Evolutionary conservation across 345 rosid genomes (phyloP).

Genomic region (Eutrema yunnanense): DNA sequence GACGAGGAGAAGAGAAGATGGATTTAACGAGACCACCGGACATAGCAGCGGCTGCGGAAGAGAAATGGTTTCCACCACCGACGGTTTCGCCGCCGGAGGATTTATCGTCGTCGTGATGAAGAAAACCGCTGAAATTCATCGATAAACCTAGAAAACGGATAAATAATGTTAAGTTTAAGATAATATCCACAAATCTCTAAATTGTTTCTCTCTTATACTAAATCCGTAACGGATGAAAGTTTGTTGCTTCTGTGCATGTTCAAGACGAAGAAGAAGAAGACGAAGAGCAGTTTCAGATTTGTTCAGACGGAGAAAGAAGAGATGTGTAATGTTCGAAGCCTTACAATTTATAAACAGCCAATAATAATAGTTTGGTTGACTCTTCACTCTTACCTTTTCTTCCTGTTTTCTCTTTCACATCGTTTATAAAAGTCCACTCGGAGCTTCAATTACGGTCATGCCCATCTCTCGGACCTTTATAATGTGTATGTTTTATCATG

Average conservation of each 20-base stretch:
- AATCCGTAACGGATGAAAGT: neutral
- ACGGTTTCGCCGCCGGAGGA: slow-evolving; percentile 7
- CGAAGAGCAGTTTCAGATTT: slow-evolving; percentile 29
- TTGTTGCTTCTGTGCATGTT: slow-evolving; percentile 11
- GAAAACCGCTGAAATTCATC: slow-evolving; percentile 34
- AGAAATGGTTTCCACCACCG: slow-evolving; percentile 10
- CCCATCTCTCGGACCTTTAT: slow-evolving; percentile 3
- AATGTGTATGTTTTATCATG: neutral
- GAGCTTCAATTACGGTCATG: neutral
- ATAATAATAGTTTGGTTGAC: slow-evolving; percentile 62
- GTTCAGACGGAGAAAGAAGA: slow-evolving; percentile 23
- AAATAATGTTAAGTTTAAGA: neutral
- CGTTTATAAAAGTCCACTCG: slow-evolving; percentile 23
- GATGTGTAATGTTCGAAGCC: slow-evolving; percentile 76
- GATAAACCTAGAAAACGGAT: neutral
- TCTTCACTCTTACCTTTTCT: slow-evolving; percentile 21
- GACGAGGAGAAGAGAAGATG: slow-evolving; percentile 29
- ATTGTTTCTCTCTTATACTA: neutral
- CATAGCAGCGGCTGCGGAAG: slow-evolving; percentile 10
- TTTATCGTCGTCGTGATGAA: neutral
- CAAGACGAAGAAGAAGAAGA: neutral
- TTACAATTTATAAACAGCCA: slow-evolving; percentile 46
- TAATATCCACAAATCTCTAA: neutral
- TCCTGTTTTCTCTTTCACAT: neutral
- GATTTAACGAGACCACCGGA: slow-evolving; percentile 23